Evolutionary conservation across 306 rosid genomes (phyloP).

Genomic region (Hippophae gyantsensis): DNA sequence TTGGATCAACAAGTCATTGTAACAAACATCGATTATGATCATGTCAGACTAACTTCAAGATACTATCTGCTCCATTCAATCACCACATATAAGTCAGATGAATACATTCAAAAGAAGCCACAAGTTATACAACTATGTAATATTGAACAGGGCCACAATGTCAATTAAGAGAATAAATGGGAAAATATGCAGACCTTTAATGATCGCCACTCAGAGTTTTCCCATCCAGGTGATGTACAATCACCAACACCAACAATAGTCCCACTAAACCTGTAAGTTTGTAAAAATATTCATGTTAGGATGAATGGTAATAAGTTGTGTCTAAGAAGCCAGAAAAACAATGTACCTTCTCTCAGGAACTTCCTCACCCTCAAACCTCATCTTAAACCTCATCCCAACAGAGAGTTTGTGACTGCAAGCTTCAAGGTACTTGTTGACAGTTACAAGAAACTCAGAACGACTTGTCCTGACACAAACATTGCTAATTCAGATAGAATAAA

Average conservation of each 20-base stretch:
- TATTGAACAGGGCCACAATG: constrained; percentile 5
- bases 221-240: constrained; percentile 63
- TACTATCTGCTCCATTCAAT: not conserved
- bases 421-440: constrained; percentile 88
- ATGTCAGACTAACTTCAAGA: not conserved
- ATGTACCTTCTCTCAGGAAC: constrained; percentile 93
- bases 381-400: constrained; percentile 96
- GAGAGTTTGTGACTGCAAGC: constrained; percentile 79
- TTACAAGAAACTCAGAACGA: constrained; percentile 86
- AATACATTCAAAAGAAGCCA: not conserved
- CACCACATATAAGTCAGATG: not conserved
- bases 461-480: constrained; percentile 61
- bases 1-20: no score
- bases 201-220: constrained; percentile 93
- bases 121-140: not conserved
- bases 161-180: constrained; percentile 5
- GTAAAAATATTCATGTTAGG: constrained; percentile 11
- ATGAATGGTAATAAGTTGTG: not conserved
- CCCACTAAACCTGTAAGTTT: constrained; percentile 75
- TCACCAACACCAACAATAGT: constrained; percentile 95
- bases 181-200: constrained; percentile 47
- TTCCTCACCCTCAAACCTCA: constrained; percentile 99
- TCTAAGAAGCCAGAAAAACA: not conserved
- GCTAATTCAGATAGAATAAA: constrained; percentile 10
- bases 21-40: no score